Evolutionary conservation across 495 filamentous ascomycete species (phyloP), one percentile per base, ranked within the genome.

Genomic region (Trichoderma reesei): DNA sequence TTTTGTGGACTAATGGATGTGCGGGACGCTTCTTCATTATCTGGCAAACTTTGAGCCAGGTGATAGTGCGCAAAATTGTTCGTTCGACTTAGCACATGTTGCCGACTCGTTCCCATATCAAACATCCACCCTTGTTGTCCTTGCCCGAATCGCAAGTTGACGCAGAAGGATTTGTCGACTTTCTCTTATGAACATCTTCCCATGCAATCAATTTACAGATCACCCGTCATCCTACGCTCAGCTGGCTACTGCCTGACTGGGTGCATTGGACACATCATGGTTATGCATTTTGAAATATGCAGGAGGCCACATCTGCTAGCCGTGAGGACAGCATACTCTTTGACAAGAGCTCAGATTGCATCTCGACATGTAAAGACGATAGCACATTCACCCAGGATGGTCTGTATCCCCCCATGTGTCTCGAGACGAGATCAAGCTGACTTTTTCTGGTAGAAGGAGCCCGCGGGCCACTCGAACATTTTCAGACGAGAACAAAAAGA

Each of bases 191-290:
- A 59, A 77, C 78, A 84, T 83, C 72, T 83, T 81, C 79, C 79
- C 68, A 71, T 75, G 72, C 77, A 80, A 76, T 73, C 76, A 78
- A 77, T 74, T 81, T 76, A 76, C 72, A 73, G 73, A 80, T 82
- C 76, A 80, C 76, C 71, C 73, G 71, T 79, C 79, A 83, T 83
- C 79, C 81, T 83, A 83, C 79, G 70, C 78, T 78, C 75, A 73
- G 73, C 74, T 75, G 77, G 74, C 74, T 80, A 78, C 78, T 74
- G 77, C 77, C 75, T 71, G 66, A 71, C 71, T 72, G 74, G 74
- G 79, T 73, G 81, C 74, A 74, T 85, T 83, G 82, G 81, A 83
- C 78, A 83, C 74, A 77, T 79, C 74, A 83, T 83, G 75, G 67
- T 83, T 83, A 83, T 73, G 74, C 73, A 75, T 80, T 81, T 81